Evolutionary conservation across 78 protist genomes (phyloP).

Genomic region (Speleostelium caveatum): DNA sequence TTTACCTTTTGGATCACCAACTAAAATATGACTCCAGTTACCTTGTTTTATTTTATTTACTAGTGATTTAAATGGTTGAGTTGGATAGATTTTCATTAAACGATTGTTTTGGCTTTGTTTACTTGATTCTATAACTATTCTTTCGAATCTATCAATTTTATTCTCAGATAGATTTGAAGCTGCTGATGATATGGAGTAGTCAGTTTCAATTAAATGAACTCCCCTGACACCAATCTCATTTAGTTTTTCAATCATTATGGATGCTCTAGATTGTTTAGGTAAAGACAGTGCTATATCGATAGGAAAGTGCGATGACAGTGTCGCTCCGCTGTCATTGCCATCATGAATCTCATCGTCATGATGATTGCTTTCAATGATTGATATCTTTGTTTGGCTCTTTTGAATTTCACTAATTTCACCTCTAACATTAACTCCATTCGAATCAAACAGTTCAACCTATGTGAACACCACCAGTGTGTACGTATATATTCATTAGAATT

Average conservation of each 20-base stretch:
- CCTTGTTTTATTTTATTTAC: background rate
- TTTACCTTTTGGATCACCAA: conserved; percentile 51
- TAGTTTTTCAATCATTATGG: conserved; percentile 56
- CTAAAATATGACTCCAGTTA: conserved; percentile 35
- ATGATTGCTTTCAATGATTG: background rate
- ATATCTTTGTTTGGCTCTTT: too few species aligned
- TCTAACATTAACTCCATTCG: background rate
- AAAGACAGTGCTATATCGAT: conserved; percentile 44
- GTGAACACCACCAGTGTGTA: too few species aligned
- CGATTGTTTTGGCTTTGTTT: conserved; percentile 36
- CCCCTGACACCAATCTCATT: conserved; percentile 12
- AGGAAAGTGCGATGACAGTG: background rate
- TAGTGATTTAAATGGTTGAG: background rate
- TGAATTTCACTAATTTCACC: background rate
- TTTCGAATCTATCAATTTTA: conserved; percentile 34
- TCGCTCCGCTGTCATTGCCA: background rate
- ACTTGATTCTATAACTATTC: conserved; percentile 35
- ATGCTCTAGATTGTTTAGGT: conserved; percentile 42
- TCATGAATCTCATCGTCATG: background rate
- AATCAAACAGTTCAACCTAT: conserved; percentile 60
- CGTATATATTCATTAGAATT: too few species aligned
- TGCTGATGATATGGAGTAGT: conserved; percentile 29
- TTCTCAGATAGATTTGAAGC: conserved; percentile 2
- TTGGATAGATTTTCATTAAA: conserved; percentile 36
- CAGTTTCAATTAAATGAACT: conserved; percentile 33